Conservation (phyloP, 1,139 yeast genomes). For the Eremothecium gossypii region DNA sequence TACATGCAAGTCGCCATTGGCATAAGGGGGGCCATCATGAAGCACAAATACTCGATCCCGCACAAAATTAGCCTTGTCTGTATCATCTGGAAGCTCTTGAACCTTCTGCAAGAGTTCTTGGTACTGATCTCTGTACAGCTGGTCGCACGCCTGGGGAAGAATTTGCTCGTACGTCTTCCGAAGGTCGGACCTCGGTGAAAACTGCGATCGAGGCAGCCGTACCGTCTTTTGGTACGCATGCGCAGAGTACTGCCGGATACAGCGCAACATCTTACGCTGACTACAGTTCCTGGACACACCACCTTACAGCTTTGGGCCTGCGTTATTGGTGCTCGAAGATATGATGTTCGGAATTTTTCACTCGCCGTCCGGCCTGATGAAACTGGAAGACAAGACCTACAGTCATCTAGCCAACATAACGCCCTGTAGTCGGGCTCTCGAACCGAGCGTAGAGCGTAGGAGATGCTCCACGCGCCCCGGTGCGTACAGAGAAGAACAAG, state of each 20-base stretch:
- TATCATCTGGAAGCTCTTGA: slow-evolving; percentile 7
- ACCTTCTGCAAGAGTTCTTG: slow-evolving; percentile 16
- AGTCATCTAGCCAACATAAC: no score
- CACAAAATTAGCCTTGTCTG: slow-evolving; percentile 14
- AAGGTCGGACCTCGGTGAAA: slow-evolving; percentile 41
- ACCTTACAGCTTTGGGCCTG: no score
- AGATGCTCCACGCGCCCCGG: no score
- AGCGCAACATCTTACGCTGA: not conserved
- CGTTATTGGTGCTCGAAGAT: no score
- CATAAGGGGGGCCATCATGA: slow-evolving; percentile 98
- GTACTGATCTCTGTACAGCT: slow-evolving; percentile 30
- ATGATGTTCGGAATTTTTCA: no score
- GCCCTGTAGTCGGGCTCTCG: no score
- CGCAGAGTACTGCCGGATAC: slow-evolving; percentile 9
- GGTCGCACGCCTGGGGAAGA: slow-evolving; percentile 33
- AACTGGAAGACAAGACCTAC: no score
- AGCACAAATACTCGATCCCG: slow-evolving; percentile 45
- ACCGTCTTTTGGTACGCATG: slow-evolving; percentile 41
- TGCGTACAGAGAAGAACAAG: no score
- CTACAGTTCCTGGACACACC: no score
- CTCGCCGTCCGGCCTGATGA: no score
- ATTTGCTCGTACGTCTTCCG: slow-evolving; percentile 27
- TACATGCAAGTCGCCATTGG: slow-evolving; percentile 85
- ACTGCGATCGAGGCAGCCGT: slow-evolving; percentile 43
- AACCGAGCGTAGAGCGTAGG: no score